These are phyloP conservation scores for Scenedesmus sp. DNA, from an alignment of 163 green algal genomes.

Conservation along the genomic window DNA sequence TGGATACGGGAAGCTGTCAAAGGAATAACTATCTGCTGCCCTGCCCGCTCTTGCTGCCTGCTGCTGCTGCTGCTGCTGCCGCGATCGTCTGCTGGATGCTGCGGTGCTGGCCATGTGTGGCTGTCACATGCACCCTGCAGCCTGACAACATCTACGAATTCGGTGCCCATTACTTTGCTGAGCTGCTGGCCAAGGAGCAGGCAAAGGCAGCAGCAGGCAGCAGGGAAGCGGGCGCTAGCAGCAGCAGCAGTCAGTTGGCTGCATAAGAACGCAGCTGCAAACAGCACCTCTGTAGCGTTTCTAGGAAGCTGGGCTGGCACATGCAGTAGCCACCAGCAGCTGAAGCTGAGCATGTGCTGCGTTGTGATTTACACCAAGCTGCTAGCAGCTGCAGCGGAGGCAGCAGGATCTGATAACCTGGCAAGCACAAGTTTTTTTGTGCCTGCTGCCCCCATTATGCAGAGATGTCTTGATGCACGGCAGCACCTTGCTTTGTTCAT, in stretches of 20 bases:
- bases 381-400: background rate
- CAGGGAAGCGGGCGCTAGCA: background rate
- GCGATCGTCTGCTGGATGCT: background rate
- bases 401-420: background rate
- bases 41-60: slow-evolving; percentile 26
- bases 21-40: background rate
- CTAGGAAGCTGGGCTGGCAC: background rate
- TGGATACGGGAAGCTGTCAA: too few species aligned
- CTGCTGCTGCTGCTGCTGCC: background rate
- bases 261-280: background rate
- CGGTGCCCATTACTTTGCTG: slow-evolving; percentile 74
- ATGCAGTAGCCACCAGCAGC: background rate
- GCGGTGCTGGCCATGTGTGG: background rate
- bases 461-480: background rate
- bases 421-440: background rate
- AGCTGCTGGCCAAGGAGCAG: slow-evolving; percentile 29
- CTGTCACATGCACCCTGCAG: slow-evolving; percentile 54
- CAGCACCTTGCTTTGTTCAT: too few species aligned
- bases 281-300: background rate
- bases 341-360: background rate
- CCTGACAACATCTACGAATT: slow-evolving; percentile 83
- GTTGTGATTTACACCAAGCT: background rate
- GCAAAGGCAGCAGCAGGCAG: slow-evolving; percentile 16
- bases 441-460: background rate
- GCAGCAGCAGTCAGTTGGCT: background rate